Conservation (phyloP, 2,329 filamentous ascomycete species). For the Xylogone sp. region DNA sequence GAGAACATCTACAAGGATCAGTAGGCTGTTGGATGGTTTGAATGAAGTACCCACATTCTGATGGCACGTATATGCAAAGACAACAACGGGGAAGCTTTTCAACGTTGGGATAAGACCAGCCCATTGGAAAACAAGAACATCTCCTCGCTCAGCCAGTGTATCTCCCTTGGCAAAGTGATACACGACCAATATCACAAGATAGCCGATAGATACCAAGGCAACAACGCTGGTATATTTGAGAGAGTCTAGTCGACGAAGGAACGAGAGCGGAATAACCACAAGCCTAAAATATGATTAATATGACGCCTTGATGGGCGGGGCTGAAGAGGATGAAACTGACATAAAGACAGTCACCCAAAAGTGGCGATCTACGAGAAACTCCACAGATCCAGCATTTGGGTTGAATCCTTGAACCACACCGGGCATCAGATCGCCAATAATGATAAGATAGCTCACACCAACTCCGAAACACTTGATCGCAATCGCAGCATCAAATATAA, state of each 20-base stretch:
- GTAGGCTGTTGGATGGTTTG: conserved; percentile 13
- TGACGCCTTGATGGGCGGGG: neutral
- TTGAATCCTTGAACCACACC: conserved; percentile 84
- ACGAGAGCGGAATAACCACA: conserved; percentile 90
- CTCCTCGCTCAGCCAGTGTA: conserved; percentile 67
- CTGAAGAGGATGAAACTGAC: conserved; percentile 40
- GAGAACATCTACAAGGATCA: conserved; percentile 80
- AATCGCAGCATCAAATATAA: conserved; percentile 93
- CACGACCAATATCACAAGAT: conserved; percentile 87
- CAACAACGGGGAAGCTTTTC: conserved; percentile 87
- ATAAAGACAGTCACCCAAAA: conserved; percentile 99
- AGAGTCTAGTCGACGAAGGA: conserved; percentile 85
- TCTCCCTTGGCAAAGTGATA: conserved; percentile 85
- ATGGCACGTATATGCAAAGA: conserved; percentile 99
- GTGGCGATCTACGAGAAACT: conserved; percentile 81
- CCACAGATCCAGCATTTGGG: conserved; percentile 54
- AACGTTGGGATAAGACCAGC: conserved; percentile 74
- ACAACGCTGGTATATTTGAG: conserved; percentile 95
- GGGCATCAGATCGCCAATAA: conserved; percentile 97
- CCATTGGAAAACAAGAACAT: conserved; percentile 74
- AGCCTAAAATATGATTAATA: conserved; percentile 50
- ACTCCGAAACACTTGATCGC: conserved; percentile 98
- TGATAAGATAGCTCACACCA: conserved; percentile 95
- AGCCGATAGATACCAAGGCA: conserved; percentile 88
- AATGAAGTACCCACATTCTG: conserved; percentile 67